phyloP scores from a whole-genome alignment of 208 protist species.

The Angomonas deanei region DNA sequence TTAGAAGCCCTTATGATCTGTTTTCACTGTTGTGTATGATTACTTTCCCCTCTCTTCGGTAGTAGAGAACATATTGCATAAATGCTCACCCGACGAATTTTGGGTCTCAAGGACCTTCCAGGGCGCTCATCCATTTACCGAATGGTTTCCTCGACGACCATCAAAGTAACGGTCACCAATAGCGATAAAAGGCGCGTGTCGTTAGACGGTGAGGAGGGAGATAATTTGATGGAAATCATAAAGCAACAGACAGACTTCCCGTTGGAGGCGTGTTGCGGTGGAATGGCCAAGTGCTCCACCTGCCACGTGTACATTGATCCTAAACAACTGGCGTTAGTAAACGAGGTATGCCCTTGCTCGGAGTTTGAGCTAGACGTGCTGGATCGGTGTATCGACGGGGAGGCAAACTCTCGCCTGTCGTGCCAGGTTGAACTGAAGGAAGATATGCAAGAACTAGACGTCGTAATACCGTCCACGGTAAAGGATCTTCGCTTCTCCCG shows the following conservation, averaged over 20 bases:
- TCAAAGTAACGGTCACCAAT: background rate
- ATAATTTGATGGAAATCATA: constrained; percentile 84
- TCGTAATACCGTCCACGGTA: background rate
- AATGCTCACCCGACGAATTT: too few species aligned
- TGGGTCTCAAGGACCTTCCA: too few species aligned
- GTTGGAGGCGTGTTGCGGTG: constrained; percentile 80
- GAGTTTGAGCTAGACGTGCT: constrained; percentile 76
- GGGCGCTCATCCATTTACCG: too few species aligned
- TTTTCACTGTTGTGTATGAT: too few species aligned
- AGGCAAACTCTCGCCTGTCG: background rate
- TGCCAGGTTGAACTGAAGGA: background rate
- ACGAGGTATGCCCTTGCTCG: constrained; percentile 41
- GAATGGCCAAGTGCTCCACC: constrained; percentile 89
- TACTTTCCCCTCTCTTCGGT: too few species aligned
- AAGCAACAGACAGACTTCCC: constrained; percentile 48
- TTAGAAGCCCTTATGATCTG: too few species aligned
- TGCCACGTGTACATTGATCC: constrained; percentile 87
- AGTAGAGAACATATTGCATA: too few species aligned
- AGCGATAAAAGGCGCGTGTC: background rate
- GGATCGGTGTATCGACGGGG: constrained; percentile 25
- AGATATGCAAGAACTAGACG: background rate
- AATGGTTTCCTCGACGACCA: too few species aligned
- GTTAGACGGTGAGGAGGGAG: constrained; percentile 24
- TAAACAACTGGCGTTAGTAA: constrained; percentile 26
- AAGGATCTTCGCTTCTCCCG: background rate